A percentile compares a stretch with the other conserved stretches of the same genome.
Evolutionary conservation across 169 alveolate genomes (phyloP).

Genomic region (Fabrea salina): DNA sequence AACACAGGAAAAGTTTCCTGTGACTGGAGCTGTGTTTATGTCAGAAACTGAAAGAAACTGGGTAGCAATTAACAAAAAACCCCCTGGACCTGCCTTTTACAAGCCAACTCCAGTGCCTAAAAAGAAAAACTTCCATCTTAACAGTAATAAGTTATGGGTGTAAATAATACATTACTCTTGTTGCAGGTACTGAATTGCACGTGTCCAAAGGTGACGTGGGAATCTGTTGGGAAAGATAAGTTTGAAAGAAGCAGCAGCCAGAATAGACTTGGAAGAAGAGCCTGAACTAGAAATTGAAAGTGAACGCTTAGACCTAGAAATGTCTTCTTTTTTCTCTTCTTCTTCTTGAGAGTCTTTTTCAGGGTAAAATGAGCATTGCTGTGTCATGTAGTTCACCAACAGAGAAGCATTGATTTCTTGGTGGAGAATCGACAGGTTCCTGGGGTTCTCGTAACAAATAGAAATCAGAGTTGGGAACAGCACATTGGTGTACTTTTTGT

Average conservation of each 20-base stretch:
- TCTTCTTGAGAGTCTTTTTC: background rate
- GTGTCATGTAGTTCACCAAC: constrained; percentile 52
- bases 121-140: constrained; percentile 18
- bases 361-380: background rate
- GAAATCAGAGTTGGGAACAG: constrained; percentile 73
- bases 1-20: background rate
- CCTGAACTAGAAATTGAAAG: background rate
- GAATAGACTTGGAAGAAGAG: constrained; percentile 3
- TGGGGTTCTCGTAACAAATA: constrained; percentile 57
- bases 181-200: too few species aligned
- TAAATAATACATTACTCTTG: too few species aligned
- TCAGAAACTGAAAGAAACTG: constrained; percentile 14
- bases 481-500: constrained; percentile 66
- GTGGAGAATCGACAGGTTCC: constrained; percentile 63
- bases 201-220: constrained; percentile 27
- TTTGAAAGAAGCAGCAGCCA: constrained; percentile 27
- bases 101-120: background rate
- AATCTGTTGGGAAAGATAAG: constrained; percentile 14
- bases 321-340: constrained; percentile 6
- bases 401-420: constrained; percentile 62
- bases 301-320: background rate
- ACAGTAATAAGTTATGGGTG: constrained; percentile 9
- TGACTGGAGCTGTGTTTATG: constrained; percentile 18
- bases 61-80: background rate
- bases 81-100: constrained; percentile 36